phyloP scores from a whole-genome alignment of 306 rosid species.

The Lotus japonicus region DNA sequence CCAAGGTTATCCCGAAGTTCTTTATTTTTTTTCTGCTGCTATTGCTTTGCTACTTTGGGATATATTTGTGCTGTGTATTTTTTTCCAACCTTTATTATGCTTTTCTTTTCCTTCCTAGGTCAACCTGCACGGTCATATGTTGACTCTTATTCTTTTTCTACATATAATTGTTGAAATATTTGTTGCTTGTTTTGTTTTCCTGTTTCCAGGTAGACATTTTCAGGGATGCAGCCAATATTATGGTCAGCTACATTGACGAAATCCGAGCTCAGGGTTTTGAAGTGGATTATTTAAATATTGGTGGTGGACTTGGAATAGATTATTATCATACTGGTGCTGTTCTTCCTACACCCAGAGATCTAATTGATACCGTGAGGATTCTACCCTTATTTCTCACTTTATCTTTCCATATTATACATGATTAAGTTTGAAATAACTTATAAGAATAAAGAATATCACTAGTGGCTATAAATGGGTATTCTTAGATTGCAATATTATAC shows the following conservation, averaged over 20 bases:
- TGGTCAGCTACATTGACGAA: constrained; percentile 84
- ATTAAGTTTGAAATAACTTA: not conserved
- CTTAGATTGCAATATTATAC: not conserved
- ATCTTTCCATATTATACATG: not conserved
- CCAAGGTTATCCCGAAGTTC: constrained; percentile 49
- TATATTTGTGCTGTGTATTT: not conserved
- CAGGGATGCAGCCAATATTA: constrained; percentile 81
- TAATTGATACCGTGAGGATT: constrained; percentile 70
- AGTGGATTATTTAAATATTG: constrained; percentile 78
- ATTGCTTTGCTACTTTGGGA: not conserved
- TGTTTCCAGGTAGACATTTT: constrained; percentile 78
- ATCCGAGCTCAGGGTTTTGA: constrained; percentile 89
- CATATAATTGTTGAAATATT: not conserved
- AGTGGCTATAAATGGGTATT: not conserved
- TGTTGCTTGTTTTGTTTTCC: not conserved
- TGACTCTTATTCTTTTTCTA: too few species aligned
- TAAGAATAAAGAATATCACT: not conserved
- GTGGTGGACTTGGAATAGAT: constrained; percentile 96
- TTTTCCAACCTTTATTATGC: not conserved
- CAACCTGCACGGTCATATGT: not conserved
- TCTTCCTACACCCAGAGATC: constrained; percentile 86
- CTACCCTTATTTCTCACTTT: not conserved
- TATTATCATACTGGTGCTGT: constrained; percentile 79
- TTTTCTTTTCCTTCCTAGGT: not conserved
- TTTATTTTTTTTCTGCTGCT: not conserved